Evolutionary conservation across 495 filamentous ascomycete genomes (phyloP), one percentile per base, ranked within the genome.

Genomic region (Aspergillus heteromorphus): DNA sequence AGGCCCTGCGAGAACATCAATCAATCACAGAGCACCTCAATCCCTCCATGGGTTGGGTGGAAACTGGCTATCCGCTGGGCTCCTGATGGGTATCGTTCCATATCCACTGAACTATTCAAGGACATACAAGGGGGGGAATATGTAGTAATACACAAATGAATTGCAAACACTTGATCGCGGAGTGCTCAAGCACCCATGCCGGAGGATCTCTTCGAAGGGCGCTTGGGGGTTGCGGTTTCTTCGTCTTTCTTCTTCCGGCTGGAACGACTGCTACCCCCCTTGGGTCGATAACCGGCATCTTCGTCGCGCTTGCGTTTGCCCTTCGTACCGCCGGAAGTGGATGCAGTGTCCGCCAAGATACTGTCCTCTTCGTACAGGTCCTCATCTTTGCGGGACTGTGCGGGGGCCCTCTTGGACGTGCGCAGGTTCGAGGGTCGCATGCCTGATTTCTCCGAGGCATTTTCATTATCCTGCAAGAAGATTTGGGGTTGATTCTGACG

Each of bases 401-500:
- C 65, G 41, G 74, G 51, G 42, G 73, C 63, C 47, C 74, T 63
- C 60, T 76, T 70, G 30, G 71, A 73, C 17, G 70, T 30, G 21
- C 73, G 69, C 40, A 68, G 57, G 50, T 71, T 71, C 13, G 72
- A 65, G 20, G 76, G 69, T 23, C 74, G 63, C 21, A 71, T 68
- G 48, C 64, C 71, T 23, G 83, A 81, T 60, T 85, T 86, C 53
- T 86, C 85, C 8, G 83, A 82, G 19, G 69, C 73, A 29, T 71
- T 70, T 65, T 92, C 89, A 49, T 85, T 85, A 60, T 92, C 89
- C 65, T 92, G 87, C 0, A 95, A 72, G 71, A 92, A 93, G 18
- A 87, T 86, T 53, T 91, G 83, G 0, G 91, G 91, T 52, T 90
- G 87, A 63, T 95, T 82, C 53, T 84, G 83, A 30, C 88, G 82